Conservation (phyloP, 2,329 filamentous ascomycete genomes). For the Hansfordia pulvinata region DNA sequence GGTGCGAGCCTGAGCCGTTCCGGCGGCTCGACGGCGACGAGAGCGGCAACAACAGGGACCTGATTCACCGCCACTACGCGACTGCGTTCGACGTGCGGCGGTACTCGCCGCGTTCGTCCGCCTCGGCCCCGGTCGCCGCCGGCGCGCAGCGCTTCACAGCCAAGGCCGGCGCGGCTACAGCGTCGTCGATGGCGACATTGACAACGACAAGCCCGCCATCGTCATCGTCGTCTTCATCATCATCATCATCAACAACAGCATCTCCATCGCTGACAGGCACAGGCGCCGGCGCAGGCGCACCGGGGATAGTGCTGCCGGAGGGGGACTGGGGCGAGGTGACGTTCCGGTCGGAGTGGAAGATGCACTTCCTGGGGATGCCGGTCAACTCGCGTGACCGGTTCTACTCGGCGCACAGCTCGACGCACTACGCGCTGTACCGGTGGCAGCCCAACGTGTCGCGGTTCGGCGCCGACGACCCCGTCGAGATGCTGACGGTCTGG, state of each 20-base stretch:
- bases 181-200: background rate
- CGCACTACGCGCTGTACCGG: slow-evolving; percentile 47
- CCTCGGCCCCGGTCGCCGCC: too few species aligned
- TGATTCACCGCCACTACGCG: slow-evolving; percentile 43
- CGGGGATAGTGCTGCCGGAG: too few species aligned
- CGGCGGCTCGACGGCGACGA: too few species aligned
- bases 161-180: background rate
- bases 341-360: slow-evolving; percentile 46
- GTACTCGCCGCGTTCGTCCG: slow-evolving; percentile 2
- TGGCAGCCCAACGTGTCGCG: slow-evolving; percentile 45
- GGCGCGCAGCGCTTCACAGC: too few species aligned
- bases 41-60: slow-evolving; percentile 35
- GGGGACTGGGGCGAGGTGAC: slow-evolving; percentile 33
- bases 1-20: slow-evolving; percentile 39
- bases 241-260: too few species aligned
- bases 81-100: slow-evolving; percentile 38
- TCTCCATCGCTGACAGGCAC: too few species aligned
- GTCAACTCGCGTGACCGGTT: slow-evolving; percentile 44
- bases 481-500: slow-evolving; percentile 46
- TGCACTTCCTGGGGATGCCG: slow-evolving; percentile 41
- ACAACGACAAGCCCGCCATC: slow-evolving; percentile 2
- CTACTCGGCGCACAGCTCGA: slow-evolving; percentile 44
- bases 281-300: too few species aligned
- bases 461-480: slow-evolving; percentile 40
- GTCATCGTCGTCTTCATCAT: too few species aligned